Conservation (phyloP, 441 rosid genomes). For the Geranium incanum region DNA sequence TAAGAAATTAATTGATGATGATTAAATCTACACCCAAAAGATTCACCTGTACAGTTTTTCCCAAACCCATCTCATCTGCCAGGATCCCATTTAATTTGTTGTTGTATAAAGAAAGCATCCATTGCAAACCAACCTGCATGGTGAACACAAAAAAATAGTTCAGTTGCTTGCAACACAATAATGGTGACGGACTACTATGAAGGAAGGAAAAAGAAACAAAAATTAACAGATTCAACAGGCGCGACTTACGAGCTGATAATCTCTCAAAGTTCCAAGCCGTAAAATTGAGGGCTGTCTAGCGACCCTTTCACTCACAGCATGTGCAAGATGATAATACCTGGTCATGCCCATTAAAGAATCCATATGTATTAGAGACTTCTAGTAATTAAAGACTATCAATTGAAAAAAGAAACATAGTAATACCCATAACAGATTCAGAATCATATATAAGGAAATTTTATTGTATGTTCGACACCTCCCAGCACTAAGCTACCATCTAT, state of each 20-base stretch:
- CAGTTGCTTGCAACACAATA: constrained; percentile 7
- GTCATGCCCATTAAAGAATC: constrained; percentile 13
- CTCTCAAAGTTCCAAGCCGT: constrained; percentile 91
- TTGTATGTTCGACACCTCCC: constrained; percentile 9
- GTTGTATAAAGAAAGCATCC: constrained; percentile 99
- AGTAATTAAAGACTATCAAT: not conserved
- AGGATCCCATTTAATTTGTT: constrained; percentile 97
- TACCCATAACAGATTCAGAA: not conserved
- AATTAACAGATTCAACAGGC: constrained; percentile 18
- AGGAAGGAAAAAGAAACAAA: constrained; percentile 11
- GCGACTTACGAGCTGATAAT: constrained; percentile 95
- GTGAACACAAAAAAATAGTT: constrained; percentile 16
- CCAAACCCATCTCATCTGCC: constrained; percentile 99
- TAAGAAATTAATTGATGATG: constrained; percentile 1
- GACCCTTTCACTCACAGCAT: constrained; percentile 94
- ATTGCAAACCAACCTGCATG: constrained; percentile 91
- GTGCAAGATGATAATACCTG: constrained; percentile 98
- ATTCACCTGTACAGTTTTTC: constrained; percentile 98
- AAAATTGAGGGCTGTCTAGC: constrained; percentile 94
- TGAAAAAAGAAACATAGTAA: constrained; percentile 1
- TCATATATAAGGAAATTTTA: constrained; percentile 3
- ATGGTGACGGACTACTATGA: not conserved
- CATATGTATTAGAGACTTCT: not conserved
- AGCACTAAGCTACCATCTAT: constrained; percentile 13
- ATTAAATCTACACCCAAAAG: constrained; percentile 9